These are phyloP conservation scores for Fusarium sp. DNA, from an alignment of 2,329 filamentous ascomycete genomes.

Conservation along the genomic window DNA sequence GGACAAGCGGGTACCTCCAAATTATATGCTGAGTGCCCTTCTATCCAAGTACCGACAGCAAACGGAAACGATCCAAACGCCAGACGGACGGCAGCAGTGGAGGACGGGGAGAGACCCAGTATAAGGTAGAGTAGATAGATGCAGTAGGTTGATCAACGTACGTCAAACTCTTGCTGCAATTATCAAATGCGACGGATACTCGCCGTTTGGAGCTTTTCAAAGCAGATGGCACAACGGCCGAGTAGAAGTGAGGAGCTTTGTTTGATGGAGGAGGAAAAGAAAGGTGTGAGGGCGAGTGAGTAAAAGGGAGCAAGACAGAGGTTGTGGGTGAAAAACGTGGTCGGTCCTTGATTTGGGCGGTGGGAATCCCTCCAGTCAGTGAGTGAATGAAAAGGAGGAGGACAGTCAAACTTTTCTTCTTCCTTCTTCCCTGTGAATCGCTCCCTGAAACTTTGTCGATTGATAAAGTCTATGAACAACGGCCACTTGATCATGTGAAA, in stretches of 20 bases:
- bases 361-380: constrained; percentile 14
- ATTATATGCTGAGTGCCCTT: constrained; percentile 24
- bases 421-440: constrained; percentile 10
- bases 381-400: constrained; percentile 10
- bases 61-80: constrained; percentile 25
- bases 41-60: constrained; percentile 25
- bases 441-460: constrained; percentile 4
- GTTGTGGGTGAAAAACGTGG: constrained; percentile 36
- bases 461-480: not conserved
- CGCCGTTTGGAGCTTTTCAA: not conserved
- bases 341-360: constrained; percentile 33
- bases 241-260: constrained; percentile 18
- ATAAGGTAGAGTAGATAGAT: not conserved
- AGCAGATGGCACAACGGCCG: constrained; percentile 6
- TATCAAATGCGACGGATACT: constrained; percentile 1
- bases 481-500: not conserved
- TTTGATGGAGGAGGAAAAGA: constrained; percentile 8
- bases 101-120: constrained; percentile 25
- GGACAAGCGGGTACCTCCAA: constrained; percentile 23
- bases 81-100: constrained; percentile 30
- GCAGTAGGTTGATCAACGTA: not conserved
- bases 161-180: not conserved
- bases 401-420: constrained; percentile 28
- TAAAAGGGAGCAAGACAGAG: constrained; percentile 32
- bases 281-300: constrained; percentile 26